Evolutionary conservation across 768 basidiomycete species (phyloP), one percentile per base, ranked within the genome.

Genomic region (Podaxis sp.): DNA sequence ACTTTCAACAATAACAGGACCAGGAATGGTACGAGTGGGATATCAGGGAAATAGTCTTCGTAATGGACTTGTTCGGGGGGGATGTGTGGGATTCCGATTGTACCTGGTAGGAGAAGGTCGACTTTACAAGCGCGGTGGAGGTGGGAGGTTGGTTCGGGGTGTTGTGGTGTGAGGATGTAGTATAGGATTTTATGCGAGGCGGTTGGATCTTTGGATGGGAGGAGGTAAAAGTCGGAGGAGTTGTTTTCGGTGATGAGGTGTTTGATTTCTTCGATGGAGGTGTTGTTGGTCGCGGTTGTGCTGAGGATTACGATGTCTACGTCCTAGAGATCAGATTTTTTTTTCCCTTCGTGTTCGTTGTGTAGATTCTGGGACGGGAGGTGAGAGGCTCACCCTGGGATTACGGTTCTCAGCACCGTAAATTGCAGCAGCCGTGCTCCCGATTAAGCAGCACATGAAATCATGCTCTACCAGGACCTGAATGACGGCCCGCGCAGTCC

Each of bases 121-220:
- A 77, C 74, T 68, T 77, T 77, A 62, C 74, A 73, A 16, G 52
- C 53, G 14, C 61, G 55, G n/a, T 68, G 65, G 14, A 52, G 55
- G 14, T 67, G 59, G 27, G 54, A 37, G 10, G 37, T n/a, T 1
- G 48, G 55, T 2, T 21, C 23, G 2, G 57, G 25, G 10, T 32
- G 16, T 4, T 36, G 9, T 3, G 61, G 55, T 42, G 55, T 62
- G 18, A 74, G 64, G 23, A 68, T 60, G 66, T 73, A 79, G 73
- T 76, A 80, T 1, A 81, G 67, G 0, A 81, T 76, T 36, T 71
- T 66, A 67, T 80, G 79, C 0, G 77, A 76, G n/a, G 76, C 75
- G 0, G 35, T 55, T 6, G 73, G 74, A 62, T 78, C 73, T 38
- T 67, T 71, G 1, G 79, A 73, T 0, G 70, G 65, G 11, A 77